A percentile compares a stretch with the other conserved stretches of the same genome.
phyloP scores from a whole-genome alignment of 805 yeast genomes.

The Sugiyamaella mastotermitis region DNA sequence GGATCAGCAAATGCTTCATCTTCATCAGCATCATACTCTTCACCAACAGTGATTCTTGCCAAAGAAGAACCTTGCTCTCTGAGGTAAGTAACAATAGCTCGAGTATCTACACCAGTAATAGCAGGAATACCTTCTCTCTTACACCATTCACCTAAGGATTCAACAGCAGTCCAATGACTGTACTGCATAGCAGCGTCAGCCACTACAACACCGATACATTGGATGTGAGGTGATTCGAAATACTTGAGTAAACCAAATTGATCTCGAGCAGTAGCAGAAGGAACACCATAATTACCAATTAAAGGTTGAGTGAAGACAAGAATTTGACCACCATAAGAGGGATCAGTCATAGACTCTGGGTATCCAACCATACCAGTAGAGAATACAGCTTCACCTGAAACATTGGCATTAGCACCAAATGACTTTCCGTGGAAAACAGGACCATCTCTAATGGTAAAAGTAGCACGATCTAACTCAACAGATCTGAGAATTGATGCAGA shows the following conservation, averaged over 20 bases:
- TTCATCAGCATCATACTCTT: constrained; percentile 85
- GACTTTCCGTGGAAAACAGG: constrained; percentile 91
- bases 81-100: constrained; percentile 84
- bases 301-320: constrained; percentile 95
- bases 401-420: constrained; percentile 89
- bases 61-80: constrained; percentile 95
- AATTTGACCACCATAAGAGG: constrained; percentile 95
- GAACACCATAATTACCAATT: constrained; percentile 98
- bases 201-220: constrained; percentile 94
- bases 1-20: constrained; percentile 91
- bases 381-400: constrained; percentile 96
- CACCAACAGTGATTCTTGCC: constrained; percentile 85
- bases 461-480: constrained; percentile 46
- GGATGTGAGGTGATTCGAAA: constrained; percentile 86
- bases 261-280: constrained; percentile 74
- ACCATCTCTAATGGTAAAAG: constrained; percentile 85
- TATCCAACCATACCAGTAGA: constrained; percentile 97
- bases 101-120: constrained; percentile 94
- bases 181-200: constrained; percentile 92
- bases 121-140: constrained; percentile 94
- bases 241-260: constrained; percentile 79
- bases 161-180: constrained; percentile 99
- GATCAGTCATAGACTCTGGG: constrained; percentile 99
- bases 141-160: constrained; percentile 93
- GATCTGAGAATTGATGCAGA: too few relatives aligned